phyloP scores from a whole-genome alignment of 257 asterid genomes.

The Capsicum chinense region DNA sequence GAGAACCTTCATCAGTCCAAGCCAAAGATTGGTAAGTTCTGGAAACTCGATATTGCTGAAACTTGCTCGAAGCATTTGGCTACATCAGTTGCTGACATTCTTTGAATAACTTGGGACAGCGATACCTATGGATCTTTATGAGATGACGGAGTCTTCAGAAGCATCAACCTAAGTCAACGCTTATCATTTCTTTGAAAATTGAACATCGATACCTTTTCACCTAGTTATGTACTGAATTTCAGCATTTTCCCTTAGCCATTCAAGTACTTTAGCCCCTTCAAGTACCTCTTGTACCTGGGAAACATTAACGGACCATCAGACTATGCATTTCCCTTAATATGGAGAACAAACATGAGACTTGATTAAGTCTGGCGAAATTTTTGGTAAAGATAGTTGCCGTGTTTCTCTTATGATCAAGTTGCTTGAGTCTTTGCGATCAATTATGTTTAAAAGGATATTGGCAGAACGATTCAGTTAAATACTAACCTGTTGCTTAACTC shows the following conservation, averaged over 20 bases:
- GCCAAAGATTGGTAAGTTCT: neutral
- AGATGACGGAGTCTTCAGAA: neutral
- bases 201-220: constrained; percentile 26
- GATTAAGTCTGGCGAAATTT: neutral
- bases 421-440: neutral
- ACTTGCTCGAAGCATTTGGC: neutral
- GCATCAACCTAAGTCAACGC: neutral
- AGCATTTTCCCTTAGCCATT: constrained; percentile 84
- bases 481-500: constrained; percentile 77
- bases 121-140: neutral
- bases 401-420: neutral
- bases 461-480: constrained; percentile 23
- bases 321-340: neutral
- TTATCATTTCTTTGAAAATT: neutral
- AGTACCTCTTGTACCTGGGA: constrained; percentile 89
- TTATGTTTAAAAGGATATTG: neutral
- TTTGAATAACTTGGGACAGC: neutral
- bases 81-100: neutral
- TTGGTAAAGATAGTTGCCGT: neutral
- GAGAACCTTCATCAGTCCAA: neutral
- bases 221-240: constrained; percentile 67
- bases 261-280: constrained; percentile 95
- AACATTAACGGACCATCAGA: constrained; percentile 15
- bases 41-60: neutral
- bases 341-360: neutral